phyloP scores from a whole-genome alignment of 805 yeast genomes.

The Komagataella phaffii region DNA sequence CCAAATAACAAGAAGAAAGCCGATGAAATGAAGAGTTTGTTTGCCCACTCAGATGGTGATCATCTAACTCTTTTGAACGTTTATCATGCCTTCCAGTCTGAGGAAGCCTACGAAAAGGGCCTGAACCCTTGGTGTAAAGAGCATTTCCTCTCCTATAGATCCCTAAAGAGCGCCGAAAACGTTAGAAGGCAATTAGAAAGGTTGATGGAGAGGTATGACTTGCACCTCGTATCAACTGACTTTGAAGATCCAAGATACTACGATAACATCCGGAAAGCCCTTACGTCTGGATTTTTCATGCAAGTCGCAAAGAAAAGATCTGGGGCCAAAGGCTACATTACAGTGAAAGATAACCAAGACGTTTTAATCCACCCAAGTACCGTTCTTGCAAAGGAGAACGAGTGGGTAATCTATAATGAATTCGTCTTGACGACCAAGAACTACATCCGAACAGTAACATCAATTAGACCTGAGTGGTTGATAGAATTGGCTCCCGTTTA shows the following conservation, averaged over 20 bases:
- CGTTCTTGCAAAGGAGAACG: slow-evolving; percentile 75
- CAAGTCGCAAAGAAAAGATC: slow-evolving; percentile 90
- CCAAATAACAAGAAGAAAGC: slow-evolving; percentile 78
- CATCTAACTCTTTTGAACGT: slow-evolving; percentile 86
- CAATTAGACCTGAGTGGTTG: slow-evolving; percentile 86
- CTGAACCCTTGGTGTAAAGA: slow-evolving; percentile 83
- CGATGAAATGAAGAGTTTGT: slow-evolving; percentile 75
- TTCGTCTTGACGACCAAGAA: slow-evolving; percentile 89
- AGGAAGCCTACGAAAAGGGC: slow-evolving; percentile 57
- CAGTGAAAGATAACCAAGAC: slow-evolving; percentile 93
- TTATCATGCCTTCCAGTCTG: slow-evolving; percentile 67
- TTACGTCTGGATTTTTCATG: slow-evolving; percentile 93
- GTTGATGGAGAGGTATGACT: slow-evolving; percentile 69
- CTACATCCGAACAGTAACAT: slow-evolving; percentile 88
- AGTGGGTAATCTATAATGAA: slow-evolving; percentile 92
- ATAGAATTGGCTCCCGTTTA: slow-evolving; percentile 68
- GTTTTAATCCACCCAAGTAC: slow-evolving; percentile 91
- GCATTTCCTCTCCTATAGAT: slow-evolving; percentile 72
- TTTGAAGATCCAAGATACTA: slow-evolving; percentile 52
- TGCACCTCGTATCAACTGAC: slow-evolving; percentile 60
- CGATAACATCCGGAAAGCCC: slow-evolving; percentile 72
- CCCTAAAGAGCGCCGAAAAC: slow-evolving; percentile 74
- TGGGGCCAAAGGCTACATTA: slow-evolving; percentile 73
- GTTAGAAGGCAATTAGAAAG: slow-evolving; percentile 76
- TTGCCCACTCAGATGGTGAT: slow-evolving; percentile 93